Evolutionary conservation across 495 filamentous ascomycete species (phyloP).

Genomic region (Polyplosphaeria fusca): DNA sequence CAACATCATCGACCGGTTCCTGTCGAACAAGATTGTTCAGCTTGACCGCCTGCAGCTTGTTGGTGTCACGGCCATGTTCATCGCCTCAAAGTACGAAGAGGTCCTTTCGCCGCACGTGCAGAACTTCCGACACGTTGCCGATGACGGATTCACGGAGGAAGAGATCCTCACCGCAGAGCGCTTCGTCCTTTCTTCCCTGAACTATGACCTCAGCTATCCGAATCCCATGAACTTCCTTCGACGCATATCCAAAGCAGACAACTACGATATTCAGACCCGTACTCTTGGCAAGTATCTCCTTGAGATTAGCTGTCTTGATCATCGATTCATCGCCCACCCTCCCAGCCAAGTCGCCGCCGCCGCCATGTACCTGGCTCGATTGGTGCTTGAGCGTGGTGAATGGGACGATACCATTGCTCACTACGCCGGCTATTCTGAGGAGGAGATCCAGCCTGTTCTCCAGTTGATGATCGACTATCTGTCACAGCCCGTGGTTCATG

Average conservation of each 20-base stretch:
- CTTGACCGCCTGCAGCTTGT: constrained; percentile 94
- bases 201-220: constrained; percentile 97
- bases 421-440: constrained; percentile 90
- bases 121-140: constrained; percentile 95
- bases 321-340: constrained; percentile 81
- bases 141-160: constrained; percentile 92
- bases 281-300: constrained; percentile 98
- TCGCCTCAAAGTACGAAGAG: constrained; percentile 98
- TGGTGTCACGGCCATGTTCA: constrained; percentile 98
- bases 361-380: constrained; percentile 88
- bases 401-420: constrained; percentile 92
- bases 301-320: constrained; percentile 93
- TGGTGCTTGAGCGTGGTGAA: constrained; percentile 81
- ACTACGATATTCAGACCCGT: constrained; percentile 95
- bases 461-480: constrained; percentile 94
- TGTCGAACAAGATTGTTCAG: constrained; percentile 88
- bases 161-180: constrained; percentile 97
- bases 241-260: constrained; percentile 96
- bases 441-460: constrained; percentile 89
- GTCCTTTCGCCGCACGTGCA: constrained; percentile 93
- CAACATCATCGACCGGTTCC: constrained; percentile 97
- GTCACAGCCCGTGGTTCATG: constrained; percentile 78
- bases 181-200: constrained; percentile 80
- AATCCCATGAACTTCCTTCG: constrained; percentile 99
- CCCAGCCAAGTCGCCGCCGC: constrained; percentile 88